Base-by-base conservation (phyloP, 2,329 filamentous ascomycete genomes). In the Sordariomycetes sp. region DNA sequence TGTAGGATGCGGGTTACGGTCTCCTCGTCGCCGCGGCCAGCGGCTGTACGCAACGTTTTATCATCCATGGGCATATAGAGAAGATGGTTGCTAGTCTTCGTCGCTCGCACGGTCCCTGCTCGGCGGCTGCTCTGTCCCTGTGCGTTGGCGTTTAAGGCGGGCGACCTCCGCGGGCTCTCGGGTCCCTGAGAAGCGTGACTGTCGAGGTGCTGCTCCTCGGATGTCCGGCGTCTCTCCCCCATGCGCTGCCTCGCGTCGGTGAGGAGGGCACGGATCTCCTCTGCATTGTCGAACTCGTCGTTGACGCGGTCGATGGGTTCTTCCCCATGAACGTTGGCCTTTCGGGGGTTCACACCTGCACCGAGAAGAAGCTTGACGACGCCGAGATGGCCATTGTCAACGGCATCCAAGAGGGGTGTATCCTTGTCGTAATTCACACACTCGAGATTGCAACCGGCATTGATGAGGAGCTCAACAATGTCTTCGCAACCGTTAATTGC, bases 391-490 rank as follows among this genome's bases (percentile, higher is more conserved):
- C 89, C 89, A 65, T 99, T 99, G 64, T 97, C 94, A 32, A 97
- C 90, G 5, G 94, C 94, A 73, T 99, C 94, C 57, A 99, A 86
- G 39, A 99, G 78, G 32, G 94, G 94, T 0, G 94, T 97, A 65
- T 99, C 94, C 65, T 89, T 90, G 64, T 90, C 86, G 64, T 89
- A 85, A 64, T 87, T 85, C 59, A 85, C 75, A 64, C 80, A 92
- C 65, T 96, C 88, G 52, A 94, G 79, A 57, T 89, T 86, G 70
- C 91, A 96, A 36, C 89, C 89, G 61, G 89, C 85, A 10, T 89
- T 82, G 60, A 99, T 84, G 45, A 99, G 74, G 56, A 95, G 86
- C 67, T 88, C 85, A 45, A 97, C 94, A 58, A 97, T 91, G 57
- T 94, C 82, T 35, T 85, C 85, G 68, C 86, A 88, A 7, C 94